Base-by-base conservation (phyloP, 163 green algal genomes). In the Coccomyxa subellipsoidea region DNA sequence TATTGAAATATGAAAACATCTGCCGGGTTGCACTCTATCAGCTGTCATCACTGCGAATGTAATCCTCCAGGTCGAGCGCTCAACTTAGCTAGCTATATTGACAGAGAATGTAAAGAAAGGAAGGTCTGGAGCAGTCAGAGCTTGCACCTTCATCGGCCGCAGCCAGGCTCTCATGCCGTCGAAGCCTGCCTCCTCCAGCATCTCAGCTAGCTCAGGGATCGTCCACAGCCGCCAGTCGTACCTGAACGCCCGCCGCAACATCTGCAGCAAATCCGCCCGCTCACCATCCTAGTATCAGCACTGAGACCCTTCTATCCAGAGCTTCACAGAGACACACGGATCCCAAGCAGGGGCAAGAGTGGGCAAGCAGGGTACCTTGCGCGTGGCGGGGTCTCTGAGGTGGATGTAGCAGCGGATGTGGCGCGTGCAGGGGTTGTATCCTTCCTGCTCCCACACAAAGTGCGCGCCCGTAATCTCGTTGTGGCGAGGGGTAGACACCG, bases 201-300 rank as follows among this genome's bases (percentile, higher is more conserved):
- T 83, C 47, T 91, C 85, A 6, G 66, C 66, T 39, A 89, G 79
- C 34, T 91, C 87, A 9, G 85, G 81, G 23, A 90, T 81, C 0
- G 84, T 90, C 88, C 88, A 92, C 72, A 92, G 35, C 23, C 87
- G 84, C 88, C 88, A 92, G 34, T 87, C 76, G 84, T 92, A 89
- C 8, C 39, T 81, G 80, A 91, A 90, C 21, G 85, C 86, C 8
- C 75, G 54, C 25, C 71, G 47, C 38, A 82, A 18, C 6, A 79
- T 40, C 81, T 83, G 79, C 47, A 34, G 21, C 1, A 36, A 32
- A 73, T 8, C 2, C n/a, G 18, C 66, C 66, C 31, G 1, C 18
- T 73, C 32, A 73, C 47, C 21, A 6, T 59, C 47, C 23, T 18
- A 27, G 47, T 27, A 12, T 27, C 4, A 23, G 4, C 21, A 59